Percentiles rank a stretch among this genome's conserved stretches.
Evolutionary conservation across 306 rosid species (phyloP).

Genomic region (Gynostemma pentaphyllum): DNA sequence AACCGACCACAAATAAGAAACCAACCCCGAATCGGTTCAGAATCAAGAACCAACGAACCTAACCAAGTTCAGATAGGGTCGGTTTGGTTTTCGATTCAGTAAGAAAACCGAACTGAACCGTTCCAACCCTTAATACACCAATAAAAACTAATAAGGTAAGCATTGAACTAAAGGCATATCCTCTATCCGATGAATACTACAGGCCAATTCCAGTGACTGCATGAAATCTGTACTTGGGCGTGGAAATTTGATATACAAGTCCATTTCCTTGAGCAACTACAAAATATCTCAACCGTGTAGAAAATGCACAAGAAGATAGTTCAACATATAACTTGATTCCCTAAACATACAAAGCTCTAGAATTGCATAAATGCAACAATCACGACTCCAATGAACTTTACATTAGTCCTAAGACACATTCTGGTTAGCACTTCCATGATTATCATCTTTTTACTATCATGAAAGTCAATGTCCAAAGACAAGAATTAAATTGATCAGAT

Average conservation of each 20-base stretch:
- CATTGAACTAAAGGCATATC: too few relatives aligned
- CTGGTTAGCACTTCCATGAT: constrained; percentile 30
- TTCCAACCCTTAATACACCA: too few relatives aligned
- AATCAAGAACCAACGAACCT: too few relatives aligned
- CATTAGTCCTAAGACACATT: constrained; percentile 30
- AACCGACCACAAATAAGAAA: too few relatives aligned
- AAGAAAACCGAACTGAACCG: too few relatives aligned
- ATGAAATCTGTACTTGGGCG: background rate
- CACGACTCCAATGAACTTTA: constrained; percentile 41
- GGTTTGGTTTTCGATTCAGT: too few relatives aligned
- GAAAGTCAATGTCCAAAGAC: constrained; percentile 18
- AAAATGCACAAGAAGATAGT: constrained; percentile 27
- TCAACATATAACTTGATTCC: constrained; percentile 29
- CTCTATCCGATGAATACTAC: too few relatives aligned
- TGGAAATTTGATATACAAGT: background rate
- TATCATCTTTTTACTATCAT: constrained; percentile 15
- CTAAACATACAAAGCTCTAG: constrained; percentile 31
- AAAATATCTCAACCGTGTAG: constrained; percentile 10
- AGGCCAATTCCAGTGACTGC: background rate
- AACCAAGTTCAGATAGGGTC: too few relatives aligned
- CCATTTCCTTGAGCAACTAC: background rate
- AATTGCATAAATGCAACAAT: constrained; percentile 26
- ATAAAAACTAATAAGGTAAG: too few relatives aligned
- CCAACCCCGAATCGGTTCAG: too few relatives aligned
- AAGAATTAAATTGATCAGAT: constrained; percentile 6